These are phyloP conservation scores for Isoetes engelmannii DNA, from an alignment of 83 land plant species.

Conservation along the genomic window DNA sequence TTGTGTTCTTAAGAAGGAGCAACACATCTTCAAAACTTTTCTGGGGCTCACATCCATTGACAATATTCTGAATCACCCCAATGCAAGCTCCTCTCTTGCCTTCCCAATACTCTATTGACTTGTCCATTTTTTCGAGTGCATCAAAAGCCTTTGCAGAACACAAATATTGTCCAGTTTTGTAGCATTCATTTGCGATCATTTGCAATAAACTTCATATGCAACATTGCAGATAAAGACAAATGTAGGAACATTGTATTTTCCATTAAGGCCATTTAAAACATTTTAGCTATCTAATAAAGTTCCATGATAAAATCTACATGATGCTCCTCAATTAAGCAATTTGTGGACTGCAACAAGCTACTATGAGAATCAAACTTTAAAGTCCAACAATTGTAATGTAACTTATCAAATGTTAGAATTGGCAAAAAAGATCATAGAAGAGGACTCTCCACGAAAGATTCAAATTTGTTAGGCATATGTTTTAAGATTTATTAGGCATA, in stretches of 20 bases:
- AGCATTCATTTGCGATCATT: slow-evolving; percentile 37
- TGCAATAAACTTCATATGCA: slow-evolving; percentile 24
- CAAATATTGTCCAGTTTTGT: slow-evolving; percentile 31
- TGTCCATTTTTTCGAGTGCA: slow-evolving; percentile 22
- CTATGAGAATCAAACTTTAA: no score
- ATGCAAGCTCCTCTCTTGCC: slow-evolving; percentile 34
- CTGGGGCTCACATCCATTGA: slow-evolving; percentile 19
- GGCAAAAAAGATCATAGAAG: no score
- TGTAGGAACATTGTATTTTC: not conserved
- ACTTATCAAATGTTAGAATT: no score
- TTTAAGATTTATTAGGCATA: no score
- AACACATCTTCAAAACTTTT: slow-evolving; percentile 22
- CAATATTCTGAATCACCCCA: slow-evolving; percentile 25
- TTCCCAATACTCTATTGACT: slow-evolving; percentile 30
- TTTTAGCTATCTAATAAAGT: no score
- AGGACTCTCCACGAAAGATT: no score
- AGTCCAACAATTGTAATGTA: no score
- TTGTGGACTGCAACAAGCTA: no score
- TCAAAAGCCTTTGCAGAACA: slow-evolving; percentile 35
- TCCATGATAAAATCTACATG: no score
- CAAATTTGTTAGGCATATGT: no score
- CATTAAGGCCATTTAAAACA: not conserved
- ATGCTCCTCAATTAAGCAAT: no score
- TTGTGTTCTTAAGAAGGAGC: slow-evolving; percentile 22
- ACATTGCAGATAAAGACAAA: not conserved